These are phyloP conservation scores for Diaporthe sp. DNA, from an alignment of 2,329 filamentous ascomycete species.

Conservation along the genomic window DNA sequence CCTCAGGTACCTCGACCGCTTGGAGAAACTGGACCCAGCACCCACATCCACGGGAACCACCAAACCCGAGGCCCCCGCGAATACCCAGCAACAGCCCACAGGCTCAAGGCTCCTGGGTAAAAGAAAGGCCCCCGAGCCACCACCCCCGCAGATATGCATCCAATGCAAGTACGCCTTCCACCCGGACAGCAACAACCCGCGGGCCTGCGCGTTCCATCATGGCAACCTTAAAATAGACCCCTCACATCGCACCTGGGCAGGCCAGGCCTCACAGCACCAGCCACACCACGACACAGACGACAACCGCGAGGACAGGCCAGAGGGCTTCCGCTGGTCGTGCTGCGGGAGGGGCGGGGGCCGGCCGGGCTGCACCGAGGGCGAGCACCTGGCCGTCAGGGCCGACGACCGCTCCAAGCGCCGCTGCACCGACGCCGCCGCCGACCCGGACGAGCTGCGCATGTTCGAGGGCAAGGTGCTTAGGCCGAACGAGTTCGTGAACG, in stretches of 20 bases:
- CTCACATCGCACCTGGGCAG: constrained; percentile 15
- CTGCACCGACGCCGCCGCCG: not conserved
- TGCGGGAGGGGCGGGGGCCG: constrained; percentile 26
- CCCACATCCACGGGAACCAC: not conserved
- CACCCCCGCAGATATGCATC: constrained; percentile 36
- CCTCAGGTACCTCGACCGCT: constrained; percentile 34
- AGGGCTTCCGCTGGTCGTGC: constrained; percentile 37
- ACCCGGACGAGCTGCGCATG: constrained; percentile 16
- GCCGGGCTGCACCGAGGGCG: constrained; percentile 32
- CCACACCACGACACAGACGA: not conserved
- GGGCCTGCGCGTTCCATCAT: constrained; percentile 35
- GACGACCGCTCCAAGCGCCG: constrained; percentile 28
- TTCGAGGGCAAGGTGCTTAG: constrained; percentile 36
- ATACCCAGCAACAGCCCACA: not conserved
- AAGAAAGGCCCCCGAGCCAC: constrained; percentile 15
- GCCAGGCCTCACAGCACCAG: not conserved
- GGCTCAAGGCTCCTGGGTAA: constrained; percentile 12
- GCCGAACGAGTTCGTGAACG: constrained; percentile 39
- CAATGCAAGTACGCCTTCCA: constrained; percentile 33
- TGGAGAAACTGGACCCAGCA: constrained; percentile 26
- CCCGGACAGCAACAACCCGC: constrained; percentile 22
- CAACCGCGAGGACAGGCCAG: constrained; percentile 27
- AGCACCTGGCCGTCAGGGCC: constrained; percentile 33
- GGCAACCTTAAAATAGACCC: constrained; percentile 20
- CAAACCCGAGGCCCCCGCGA: not conserved